Conservation (phyloP, 306 rosid species). For the Medicago truncatula region DNA sequence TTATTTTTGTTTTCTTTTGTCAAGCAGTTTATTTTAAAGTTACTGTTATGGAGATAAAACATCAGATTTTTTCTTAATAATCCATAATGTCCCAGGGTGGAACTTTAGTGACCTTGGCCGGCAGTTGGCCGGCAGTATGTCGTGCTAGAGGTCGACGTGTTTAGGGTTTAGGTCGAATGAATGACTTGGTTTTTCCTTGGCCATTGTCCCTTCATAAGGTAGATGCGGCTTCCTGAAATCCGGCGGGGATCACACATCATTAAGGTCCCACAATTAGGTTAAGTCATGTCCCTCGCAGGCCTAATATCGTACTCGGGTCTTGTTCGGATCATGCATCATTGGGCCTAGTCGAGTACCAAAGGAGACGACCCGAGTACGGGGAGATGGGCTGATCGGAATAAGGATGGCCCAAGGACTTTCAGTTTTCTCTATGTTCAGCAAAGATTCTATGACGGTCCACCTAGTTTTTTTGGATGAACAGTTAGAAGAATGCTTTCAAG, state of each 20-base stretch:
- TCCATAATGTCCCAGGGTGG: not conserved
- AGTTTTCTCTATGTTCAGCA: too few relatives aligned
- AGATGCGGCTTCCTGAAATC: not conserved
- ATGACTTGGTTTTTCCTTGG: not conserved
- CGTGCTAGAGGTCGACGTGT: not conserved
- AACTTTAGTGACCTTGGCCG: not conserved
- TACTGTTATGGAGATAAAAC: too few relatives aligned
- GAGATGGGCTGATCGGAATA: too few relatives aligned
- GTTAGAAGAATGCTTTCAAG: too few relatives aligned
- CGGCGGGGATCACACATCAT: not conserved
- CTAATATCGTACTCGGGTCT: not conserved
- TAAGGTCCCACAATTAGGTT: not conserved
- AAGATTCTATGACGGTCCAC: too few relatives aligned
- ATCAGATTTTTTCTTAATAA: too few relatives aligned
- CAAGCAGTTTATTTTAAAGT: too few relatives aligned
- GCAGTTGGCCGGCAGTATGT: not conserved
- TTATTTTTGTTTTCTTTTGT: too few relatives aligned
- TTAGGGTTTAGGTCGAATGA: not conserved
- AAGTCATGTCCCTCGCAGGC: not conserved
- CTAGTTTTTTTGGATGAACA: too few relatives aligned
- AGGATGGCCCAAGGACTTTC: too few relatives aligned
- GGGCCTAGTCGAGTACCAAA: not conserved
- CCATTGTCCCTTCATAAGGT: not conserved
- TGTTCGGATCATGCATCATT: not conserved
- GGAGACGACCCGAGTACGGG: too few relatives aligned